Evolutionary conservation across 768 basidiomycete genomes (phyloP).

Genomic region (Pisolithus tinctorius): DNA sequence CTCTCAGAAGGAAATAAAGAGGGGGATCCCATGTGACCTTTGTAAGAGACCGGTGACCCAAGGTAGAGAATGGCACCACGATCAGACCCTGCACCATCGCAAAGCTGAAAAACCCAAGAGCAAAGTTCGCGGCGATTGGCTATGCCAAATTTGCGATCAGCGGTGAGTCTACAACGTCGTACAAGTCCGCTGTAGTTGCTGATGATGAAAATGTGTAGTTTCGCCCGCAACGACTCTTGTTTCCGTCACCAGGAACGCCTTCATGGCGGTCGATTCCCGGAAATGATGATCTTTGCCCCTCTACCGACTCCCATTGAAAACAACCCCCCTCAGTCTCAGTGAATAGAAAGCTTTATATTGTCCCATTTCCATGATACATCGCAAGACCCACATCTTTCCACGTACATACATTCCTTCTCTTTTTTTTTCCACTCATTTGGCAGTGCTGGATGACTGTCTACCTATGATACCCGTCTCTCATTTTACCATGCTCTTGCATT

Average conservation of each 20-base stretch:
- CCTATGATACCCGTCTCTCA: too few species aligned
- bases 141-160: neutral
- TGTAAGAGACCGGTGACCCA: neutral
- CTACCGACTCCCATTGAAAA: neutral
- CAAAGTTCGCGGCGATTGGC: neutral
- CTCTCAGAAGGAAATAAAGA: neutral
- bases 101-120: neutral
- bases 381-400: too few species aligned
- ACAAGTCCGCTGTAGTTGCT: neutral
- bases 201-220: neutral
- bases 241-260: neutral
- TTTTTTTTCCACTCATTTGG: too few species aligned
- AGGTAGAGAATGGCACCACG: neutral
- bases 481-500: too few species aligned
- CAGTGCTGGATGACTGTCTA: too few species aligned
- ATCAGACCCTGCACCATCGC: neutral
- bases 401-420: too few species aligned
- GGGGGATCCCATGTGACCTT: neutral
- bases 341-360: too few species aligned
- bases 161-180: neutral
- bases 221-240: neutral
- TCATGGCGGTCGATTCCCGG: neutral
- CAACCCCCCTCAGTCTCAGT: neutral
- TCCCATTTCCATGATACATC: too few species aligned
- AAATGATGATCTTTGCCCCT: neutral